phyloP scores from a whole-genome alignment of 345 rosid species.

The Erodium maritimum region DNA sequence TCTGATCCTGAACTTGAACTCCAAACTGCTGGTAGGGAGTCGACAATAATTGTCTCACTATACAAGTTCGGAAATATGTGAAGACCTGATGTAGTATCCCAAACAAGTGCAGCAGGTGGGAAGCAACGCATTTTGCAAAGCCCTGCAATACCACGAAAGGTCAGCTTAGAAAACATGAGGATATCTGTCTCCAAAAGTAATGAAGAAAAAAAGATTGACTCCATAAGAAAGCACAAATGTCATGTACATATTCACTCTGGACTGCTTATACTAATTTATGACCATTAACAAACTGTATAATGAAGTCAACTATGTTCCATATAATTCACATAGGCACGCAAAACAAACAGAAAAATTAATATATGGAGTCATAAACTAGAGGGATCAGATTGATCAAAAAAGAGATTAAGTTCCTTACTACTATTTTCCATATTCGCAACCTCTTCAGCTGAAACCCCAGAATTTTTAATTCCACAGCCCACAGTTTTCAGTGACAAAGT shows the following conservation, averaged over 20 bases:
- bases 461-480: slow-evolving; percentile 78
- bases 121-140: slow-evolving; percentile 96
- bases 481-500: slow-evolving; percentile 58
- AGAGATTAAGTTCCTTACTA: slow-evolving; percentile 37
- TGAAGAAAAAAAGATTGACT: background rate
- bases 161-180: background rate
- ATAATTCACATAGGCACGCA: slow-evolving; percentile 2
- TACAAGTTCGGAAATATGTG: slow-evolving; percentile 63
- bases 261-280: background rate
- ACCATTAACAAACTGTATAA: background rate
- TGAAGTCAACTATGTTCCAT: background rate
- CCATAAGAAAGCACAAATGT: background rate
- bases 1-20: slow-evolving; percentile 53
- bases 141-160: slow-evolving; percentile 35
- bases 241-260: background rate
- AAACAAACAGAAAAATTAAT: slow-evolving; percentile 1
- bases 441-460: slow-evolving; percentile 66
- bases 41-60: slow-evolving; percentile 57
- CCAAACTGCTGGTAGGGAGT: slow-evolving; percentile 78
- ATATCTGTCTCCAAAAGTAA: background rate
- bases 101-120: slow-evolving; percentile 95
- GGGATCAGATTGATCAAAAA: background rate
- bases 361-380: slow-evolving; percentile 1
- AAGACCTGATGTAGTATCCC: slow-evolving; percentile 84
- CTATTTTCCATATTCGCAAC: slow-evolving; percentile 55